These are phyloP conservation scores for Oenanthe javanica DNA, from an alignment of 140 eudicot genomes.

Conservation along the genomic window DNA sequence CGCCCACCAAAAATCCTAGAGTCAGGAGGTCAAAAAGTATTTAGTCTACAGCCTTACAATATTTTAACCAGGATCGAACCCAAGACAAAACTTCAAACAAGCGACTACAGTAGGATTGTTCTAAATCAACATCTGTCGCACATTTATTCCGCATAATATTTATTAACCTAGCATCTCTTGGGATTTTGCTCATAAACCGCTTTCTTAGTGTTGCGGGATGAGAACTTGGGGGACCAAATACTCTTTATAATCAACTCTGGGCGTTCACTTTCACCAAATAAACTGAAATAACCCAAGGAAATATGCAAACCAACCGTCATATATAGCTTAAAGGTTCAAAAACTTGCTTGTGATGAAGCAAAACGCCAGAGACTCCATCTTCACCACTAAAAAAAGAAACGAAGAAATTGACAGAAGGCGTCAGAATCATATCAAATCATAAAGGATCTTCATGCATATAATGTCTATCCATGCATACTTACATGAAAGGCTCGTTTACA, in stretches of 20 bases:
- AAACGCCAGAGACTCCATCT: conserved; percentile 96
- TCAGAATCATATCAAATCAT: background rate
- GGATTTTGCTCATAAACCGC: background rate
- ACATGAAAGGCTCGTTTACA: conserved; percentile 90
- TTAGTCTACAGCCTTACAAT: background rate
- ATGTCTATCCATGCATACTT: conserved; percentile 20
- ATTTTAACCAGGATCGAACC: background rate
- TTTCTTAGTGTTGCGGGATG: background rate
- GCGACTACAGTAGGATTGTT: background rate
- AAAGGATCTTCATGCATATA: background rate
- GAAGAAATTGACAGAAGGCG: background rate
- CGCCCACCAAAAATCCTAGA: background rate
- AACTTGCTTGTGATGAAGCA: conserved; percentile 95
- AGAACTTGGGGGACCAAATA: background rate
- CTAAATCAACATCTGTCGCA: background rate
- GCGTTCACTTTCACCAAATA: background rate
- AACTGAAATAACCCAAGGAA: conserved; percentile 1
- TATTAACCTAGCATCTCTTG: background rate
- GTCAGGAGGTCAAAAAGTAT: background rate
- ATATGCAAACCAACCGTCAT: conserved; percentile 9
- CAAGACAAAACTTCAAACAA: background rate
- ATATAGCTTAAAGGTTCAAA: conserved; percentile 22
- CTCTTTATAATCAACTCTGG: background rate
- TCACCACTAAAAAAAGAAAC: conserved; percentile 47
- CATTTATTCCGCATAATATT: background rate